phyloP scores from a whole-genome alignment of 2,329 filamentous ascomycete species.

The Pseudodiploospora longispora region DNA sequence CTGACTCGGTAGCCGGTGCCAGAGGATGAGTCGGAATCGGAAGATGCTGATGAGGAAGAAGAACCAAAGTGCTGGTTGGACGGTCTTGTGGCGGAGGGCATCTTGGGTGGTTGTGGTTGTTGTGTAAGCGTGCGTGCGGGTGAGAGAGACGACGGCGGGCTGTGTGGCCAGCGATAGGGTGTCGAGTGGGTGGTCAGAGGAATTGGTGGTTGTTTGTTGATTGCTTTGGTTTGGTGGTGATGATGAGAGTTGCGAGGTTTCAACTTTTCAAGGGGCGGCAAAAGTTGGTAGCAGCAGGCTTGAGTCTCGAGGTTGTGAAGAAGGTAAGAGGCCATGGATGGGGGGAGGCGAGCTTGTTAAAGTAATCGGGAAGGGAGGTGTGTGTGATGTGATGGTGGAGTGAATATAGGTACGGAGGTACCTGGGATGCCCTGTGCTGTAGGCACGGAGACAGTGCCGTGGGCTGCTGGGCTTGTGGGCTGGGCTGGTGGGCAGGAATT shows the following conservation, averaged over 20 bases:
- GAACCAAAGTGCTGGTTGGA: constrained; percentile 13
- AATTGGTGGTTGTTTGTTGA: no score
- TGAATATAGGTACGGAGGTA: not conserved
- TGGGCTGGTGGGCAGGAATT: not conserved
- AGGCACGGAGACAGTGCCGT: not conserved
- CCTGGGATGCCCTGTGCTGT: no score
- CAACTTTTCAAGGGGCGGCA: no score
- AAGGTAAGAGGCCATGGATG: not conserved
- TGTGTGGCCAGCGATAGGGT: no score
- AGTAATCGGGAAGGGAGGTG: constrained; percentile 6
- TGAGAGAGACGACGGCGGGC: no score
- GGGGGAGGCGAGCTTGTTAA: constrained; percentile 8
- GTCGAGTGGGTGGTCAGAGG: no score
- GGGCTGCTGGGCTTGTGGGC: not conserved
- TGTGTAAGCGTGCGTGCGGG: not conserved
- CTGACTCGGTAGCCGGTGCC: constrained; percentile 29
- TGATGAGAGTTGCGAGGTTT: no score
- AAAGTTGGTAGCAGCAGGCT: no score
- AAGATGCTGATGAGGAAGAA: constrained; percentile 23
- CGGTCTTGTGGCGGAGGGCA: constrained; percentile 7
- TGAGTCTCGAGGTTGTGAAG: no score
- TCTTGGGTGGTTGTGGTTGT: not conserved
- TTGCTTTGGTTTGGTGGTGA: no score
- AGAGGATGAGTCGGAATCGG: constrained; percentile 35
- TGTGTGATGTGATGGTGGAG: not conserved